Evolutionary conservation across 306 rosid genomes (phyloP).

Genomic region (Citrullus amarus): DNA sequence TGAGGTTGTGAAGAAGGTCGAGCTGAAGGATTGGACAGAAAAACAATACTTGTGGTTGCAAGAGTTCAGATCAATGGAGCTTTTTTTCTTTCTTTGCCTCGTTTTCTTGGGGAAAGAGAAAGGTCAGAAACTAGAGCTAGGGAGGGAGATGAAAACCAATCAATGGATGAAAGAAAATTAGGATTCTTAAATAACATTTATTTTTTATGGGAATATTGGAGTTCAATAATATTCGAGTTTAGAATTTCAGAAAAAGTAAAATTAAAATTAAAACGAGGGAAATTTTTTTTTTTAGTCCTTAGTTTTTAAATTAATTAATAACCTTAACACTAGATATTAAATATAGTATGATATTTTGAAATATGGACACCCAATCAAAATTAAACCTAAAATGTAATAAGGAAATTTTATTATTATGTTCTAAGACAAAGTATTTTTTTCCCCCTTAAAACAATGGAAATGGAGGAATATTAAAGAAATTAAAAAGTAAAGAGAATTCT

Average conservation of each 20-base stretch:
- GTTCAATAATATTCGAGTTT: neutral
- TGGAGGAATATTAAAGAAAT: neutral
- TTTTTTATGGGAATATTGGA: neutral
- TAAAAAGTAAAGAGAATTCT: neutral
- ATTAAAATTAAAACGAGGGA: neutral
- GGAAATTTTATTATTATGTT: too few species aligned
- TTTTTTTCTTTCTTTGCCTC: neutral
- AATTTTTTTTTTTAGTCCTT: too few species aligned
- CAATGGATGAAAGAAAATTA: neutral
- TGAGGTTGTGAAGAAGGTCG: constrained; percentile 10
- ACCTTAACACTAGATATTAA: too few species aligned
- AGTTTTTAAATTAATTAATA: too few species aligned
- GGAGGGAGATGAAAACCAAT: neutral
- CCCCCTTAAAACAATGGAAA: neutral
- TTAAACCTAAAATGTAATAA: too few species aligned
- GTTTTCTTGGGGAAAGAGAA: constrained; percentile 11
- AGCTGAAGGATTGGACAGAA: constrained; percentile 8
- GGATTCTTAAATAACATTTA: neutral
- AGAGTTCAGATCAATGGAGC: constrained; percentile 7
- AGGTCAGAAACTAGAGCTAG: neutral
- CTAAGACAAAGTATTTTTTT: too few species aligned
- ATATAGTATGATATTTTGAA: too few species aligned
- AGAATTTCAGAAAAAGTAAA: neutral
- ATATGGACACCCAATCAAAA: too few species aligned
- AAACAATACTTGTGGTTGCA: constrained; percentile 8